phyloP scores from a whole-genome alignment of 345 rosid genomes.

The Erodium maritimum region DNA sequence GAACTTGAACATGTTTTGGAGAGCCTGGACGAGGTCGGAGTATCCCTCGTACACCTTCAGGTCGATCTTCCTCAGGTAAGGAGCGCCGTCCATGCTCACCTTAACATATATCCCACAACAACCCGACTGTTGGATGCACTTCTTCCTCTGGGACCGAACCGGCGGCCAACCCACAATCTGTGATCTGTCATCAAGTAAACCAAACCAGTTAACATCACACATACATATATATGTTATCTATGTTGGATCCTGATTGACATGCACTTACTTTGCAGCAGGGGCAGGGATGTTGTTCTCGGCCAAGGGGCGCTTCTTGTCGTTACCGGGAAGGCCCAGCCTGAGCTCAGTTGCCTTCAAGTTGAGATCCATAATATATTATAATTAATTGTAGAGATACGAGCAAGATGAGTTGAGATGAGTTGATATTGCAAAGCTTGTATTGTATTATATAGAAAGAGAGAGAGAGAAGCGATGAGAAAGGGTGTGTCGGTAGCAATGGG shows the following conservation, averaged over 20 bases:
- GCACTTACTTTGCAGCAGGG: constrained; percentile 61
- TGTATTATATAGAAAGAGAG: neutral
- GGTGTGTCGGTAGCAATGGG: constrained; percentile 64
- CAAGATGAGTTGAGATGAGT: too few species aligned
- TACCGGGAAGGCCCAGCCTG: constrained; percentile 78
- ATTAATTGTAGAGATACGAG: too few species aligned
- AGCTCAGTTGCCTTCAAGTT: constrained; percentile 86
- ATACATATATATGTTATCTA: neutral
- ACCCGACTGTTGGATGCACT: constrained; percentile 19
- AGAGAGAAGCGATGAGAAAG: constrained; percentile 40
- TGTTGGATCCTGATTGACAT: neutral
- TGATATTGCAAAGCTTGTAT: neutral
- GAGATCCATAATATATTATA: too few species aligned
- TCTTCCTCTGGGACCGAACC: constrained; percentile 50
- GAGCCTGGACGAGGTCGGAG: constrained; percentile 39
- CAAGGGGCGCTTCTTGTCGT: constrained; percentile 47
- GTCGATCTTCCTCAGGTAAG: constrained; percentile 69
- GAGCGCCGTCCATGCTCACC: constrained; percentile 87
- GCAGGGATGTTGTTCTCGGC: constrained; percentile 17
- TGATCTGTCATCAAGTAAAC: constrained; percentile 21
- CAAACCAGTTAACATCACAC: neutral
- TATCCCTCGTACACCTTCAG: constrained; percentile 48
- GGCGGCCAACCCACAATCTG: constrained; percentile 86
- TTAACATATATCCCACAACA: constrained; percentile 44
- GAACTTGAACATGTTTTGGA: constrained; percentile 71